Evolutionary conservation across 176 grass and related monocot species (phyloP), one percentile per base, ranked within the genome.

Genomic region (Zoysia pacifica): DNA sequence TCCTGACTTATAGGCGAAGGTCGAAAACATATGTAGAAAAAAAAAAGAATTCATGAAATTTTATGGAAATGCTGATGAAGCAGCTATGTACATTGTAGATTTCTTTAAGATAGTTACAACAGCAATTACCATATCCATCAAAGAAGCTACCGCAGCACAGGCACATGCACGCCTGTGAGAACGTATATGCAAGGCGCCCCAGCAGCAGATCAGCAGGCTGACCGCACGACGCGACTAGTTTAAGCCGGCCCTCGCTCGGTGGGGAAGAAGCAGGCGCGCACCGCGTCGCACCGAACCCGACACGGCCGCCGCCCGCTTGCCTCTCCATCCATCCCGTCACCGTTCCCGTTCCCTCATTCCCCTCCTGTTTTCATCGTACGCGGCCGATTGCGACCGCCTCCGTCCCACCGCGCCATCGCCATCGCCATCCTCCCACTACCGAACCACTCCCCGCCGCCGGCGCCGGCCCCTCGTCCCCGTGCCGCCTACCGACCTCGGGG

Each of bases 301-400:
- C 82, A 77, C 73, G 75, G 20, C 0, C 28, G 28, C 28, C 28
- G 28, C 28, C 28, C 28, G 0, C 67, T 38, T 50, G 35, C 54
- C 16, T 41, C 7, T 45, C 13, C 14, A 18, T 45, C 69, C 20
- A 59, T 38, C 53, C 63, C 45, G 45, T 47, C 45, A 28, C 28
- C 28, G 28, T 28, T 28, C 45, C 45, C 45, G 8, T 47, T 47
- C 43, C 3, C 6, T 45, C 44, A 69, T 28, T 48, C 16, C 63
- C 20, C n/a, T 61, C 77, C 52, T 19, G 7, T 42, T 56, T 71
- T 77, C 8, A 84, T 79, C 68, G 74, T 74, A 77, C 73, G 79
- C 79, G n/a, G 38, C 88, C 73, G 83, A 85, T 81, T 85, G 79
- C 88, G 79, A 87, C 78, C 84, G 11, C 65, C 28, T 28, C 28